A percentile compares a stretch with the other conserved stretches of the same genome.
Conservation (phyloP, 192 early-diverging fungal species). For the Backusella circina region DNA sequence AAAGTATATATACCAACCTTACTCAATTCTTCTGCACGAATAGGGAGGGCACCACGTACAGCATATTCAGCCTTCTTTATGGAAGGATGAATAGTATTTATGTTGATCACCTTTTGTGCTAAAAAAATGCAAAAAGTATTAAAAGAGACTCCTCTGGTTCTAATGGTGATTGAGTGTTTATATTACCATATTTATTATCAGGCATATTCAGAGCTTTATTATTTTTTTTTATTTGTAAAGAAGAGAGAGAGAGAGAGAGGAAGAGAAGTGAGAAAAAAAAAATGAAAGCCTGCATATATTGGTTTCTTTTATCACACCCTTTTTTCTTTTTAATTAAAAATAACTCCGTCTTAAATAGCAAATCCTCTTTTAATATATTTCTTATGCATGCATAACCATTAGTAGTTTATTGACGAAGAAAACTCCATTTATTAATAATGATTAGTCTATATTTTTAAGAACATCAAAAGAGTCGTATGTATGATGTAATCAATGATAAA, state of each 20-base stretch:
- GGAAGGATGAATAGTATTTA: conserved; percentile 67
- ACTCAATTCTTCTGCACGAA: conserved; percentile 82
- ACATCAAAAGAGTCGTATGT: neutral
- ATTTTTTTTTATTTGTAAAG: neutral
- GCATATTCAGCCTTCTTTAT: conserved; percentile 86
- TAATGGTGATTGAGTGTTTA: neutral
- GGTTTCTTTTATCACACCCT: neutral
- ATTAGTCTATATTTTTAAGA: neutral
- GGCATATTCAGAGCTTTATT: neutral
- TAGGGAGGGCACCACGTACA: conserved; percentile 93
- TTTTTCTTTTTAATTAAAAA: neutral
- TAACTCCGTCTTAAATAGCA: neutral
- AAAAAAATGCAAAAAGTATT: neutral
- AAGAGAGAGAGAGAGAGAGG: neutral
- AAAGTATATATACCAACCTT: conserved; percentile 30
- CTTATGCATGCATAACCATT: neutral
- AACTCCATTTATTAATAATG: neutral
- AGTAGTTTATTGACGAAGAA: neutral
- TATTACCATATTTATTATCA: neutral
- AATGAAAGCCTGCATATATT: neutral
- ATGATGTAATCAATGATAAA: neutral
- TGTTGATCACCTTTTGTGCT: conserved; percentile 57
- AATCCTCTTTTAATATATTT: neutral
- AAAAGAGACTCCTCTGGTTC: neutral
- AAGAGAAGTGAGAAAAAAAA: neutral